Evolutionary conservation across 1,284 basidiomycete species (phyloP).

Genomic region (Leccinum subspadiceum): DNA sequence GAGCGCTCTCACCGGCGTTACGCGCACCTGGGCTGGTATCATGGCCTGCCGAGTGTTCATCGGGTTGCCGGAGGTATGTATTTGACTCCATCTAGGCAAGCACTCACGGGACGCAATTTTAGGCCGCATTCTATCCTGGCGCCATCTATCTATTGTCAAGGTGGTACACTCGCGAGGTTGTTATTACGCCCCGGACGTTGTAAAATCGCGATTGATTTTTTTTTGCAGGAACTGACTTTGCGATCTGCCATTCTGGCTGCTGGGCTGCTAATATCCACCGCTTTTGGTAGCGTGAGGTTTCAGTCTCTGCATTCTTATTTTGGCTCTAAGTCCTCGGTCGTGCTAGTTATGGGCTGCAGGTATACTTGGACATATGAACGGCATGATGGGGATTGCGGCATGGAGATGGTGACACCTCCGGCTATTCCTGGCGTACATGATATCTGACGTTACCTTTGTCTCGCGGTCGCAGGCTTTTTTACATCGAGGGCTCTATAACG

Average conservation of each 20-base stretch:
- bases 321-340: conserved; percentile 1
- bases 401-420: conserved; percentile 59
- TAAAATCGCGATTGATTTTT: not conserved
- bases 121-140: conserved; percentile 47
- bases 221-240: not conserved
- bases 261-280: not conserved
- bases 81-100: not conserved
- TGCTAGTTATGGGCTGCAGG: conserved; percentile 58
- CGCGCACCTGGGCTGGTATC: conserved; percentile 52
- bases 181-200: not conserved
- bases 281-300: not conserved
- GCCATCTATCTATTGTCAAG: not conserved
- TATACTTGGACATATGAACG: not conserved
- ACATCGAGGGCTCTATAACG: conserved; percentile 46
- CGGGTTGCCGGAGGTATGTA: conserved; percentile 41
- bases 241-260: not conserved
- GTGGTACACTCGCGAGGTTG: conserved; percentile 61
- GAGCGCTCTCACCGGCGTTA: conserved; percentile 58
- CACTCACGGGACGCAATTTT: not conserved
- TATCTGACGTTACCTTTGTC: not conserved
- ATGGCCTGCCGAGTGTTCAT: not conserved
- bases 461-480: conserved; percentile 52
- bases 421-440: not conserved
- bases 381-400: conserved; percentile 53
- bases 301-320: not conserved